Base-by-base conservation (phyloP, 2,329 filamentous ascomycete species). In the Colletotrichum salicis region DNA sequence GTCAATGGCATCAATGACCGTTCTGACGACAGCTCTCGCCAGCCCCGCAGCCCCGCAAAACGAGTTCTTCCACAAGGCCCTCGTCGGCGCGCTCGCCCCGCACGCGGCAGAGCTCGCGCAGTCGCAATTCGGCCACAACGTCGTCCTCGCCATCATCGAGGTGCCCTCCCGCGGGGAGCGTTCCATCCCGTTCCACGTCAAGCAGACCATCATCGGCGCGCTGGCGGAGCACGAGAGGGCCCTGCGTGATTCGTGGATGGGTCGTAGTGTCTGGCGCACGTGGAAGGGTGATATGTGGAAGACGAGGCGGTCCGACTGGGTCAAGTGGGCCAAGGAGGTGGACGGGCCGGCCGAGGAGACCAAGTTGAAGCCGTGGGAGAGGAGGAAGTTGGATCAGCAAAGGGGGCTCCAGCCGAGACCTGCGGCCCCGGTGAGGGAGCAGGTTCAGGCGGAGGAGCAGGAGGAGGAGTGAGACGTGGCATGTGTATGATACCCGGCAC, bases 211-310 rank as follows among this genome's bases (percentile, higher is more conserved):
- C 72, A 88, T 90, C 82, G 74, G 80, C 5, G 79, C 82, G 67
- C 82, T 91, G 2, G 85, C 82, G 3, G 78, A 82, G 45, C 81
- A 83, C 64, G 88, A 90, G 78, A 76, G 80, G 24, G 80, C 84
- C 64, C 81, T 91, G 45, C 83, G 88, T 15, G 84, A 87, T 54
- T 85, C 83, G 4, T 89, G 86, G 83, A 83, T 86, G 74, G 89
- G 89, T 0, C 81, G 88, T 10, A 87, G 84, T 67, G 86, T 88
- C 10, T 90, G 88, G 89, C 82, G 87, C 31, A 82, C 82, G 48
- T 90, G 88, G 88, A 86, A 85, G 78, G 88, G 88, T 13, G 88
- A 90, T 72, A 77, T 86, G 78, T 90, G 88, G 87, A 86, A 85
- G 76, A 85, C 85, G 59, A 81, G 85, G 54, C 79, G 84, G 60